Base-by-base conservation (phyloP, 768 basidiomycete species). In the Infundibulicybe gibba region DNA sequence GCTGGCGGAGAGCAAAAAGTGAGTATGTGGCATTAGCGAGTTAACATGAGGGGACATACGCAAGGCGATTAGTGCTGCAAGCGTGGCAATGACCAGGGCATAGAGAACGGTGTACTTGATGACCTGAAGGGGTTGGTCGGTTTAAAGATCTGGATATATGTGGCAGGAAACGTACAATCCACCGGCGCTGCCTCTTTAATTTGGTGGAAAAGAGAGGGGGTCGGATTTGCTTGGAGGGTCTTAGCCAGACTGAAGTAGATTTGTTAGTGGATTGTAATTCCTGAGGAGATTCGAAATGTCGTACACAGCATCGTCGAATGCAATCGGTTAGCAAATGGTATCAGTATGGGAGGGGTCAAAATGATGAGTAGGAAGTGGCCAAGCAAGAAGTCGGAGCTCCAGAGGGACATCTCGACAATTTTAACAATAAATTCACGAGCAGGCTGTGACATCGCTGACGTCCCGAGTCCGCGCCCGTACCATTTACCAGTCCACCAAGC, bases 401-500 rank as follows among this genome's bases (percentile, higher is more conserved):
- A 98, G 13, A 98, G 71, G 19, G 90, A 90, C 86, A 98, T 90
- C 69, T 98, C 95, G 53, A 98, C 91, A 49, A 95, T 90, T 77
- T 98, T 99, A 70, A 98, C 94, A 47, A 98, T 80, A 61, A 89
- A 97, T 75, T 98, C 97, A 62, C 97, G 86, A 47, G 91, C 93
- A 30, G 94, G 94, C 63, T 98, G 97, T 25, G 92, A 94, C 62
- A 95, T 83, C 32, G 90, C 92, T 31, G 90, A 87, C n/a, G 77
- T 78, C 12, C 95, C 95, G 15, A 99, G 75, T 21, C 92, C 90
- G 49, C 93, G 80, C 40, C 94, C 94, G 61, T 94, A 94, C 97
- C 97, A 97, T 72, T 89, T 87, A 51, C 94, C 94, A 14, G 94
- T 94, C 97, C 97, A 99, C 95, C 95, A 98, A 2, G 94, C 94